A percentile compares a stretch with the other conserved stretches of the same genome.
These are phyloP conservation scores for Malus hybrid DNA, from an alignment of 331 rosid genomes.

Conservation along the genomic window DNA sequence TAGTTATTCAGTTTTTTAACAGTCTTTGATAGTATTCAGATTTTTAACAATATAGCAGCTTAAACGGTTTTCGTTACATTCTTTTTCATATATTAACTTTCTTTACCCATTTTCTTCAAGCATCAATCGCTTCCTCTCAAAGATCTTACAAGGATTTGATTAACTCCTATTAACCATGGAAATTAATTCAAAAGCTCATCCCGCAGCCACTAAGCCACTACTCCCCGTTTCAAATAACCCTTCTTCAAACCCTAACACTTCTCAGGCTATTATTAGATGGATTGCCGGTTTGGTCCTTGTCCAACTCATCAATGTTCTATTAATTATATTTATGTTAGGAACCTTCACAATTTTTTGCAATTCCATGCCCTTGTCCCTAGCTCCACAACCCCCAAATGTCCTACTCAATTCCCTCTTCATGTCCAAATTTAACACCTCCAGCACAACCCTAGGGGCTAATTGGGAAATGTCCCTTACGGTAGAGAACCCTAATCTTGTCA, in stretches of 20 bases:
- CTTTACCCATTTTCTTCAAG: not conserved
- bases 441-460: not conserved
- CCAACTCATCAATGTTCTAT: not conserved
- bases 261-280: not conserved
- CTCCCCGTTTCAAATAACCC: not conserved
- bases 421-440: not conserved
- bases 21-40: not conserved
- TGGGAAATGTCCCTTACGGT: not conserved
- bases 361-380: not conserved
- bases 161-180: not conserved
- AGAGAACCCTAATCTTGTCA: not conserved
- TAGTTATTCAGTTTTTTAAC: not conserved
- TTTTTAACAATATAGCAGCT: not conserved
- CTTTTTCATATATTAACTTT: not conserved
- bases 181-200: not conserved
- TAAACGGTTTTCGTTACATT: not conserved
- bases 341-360: not conserved
- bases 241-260: not conserved
- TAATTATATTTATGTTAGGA: not conserved
- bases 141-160: no score
- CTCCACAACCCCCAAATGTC: not conserved
- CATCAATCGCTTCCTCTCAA: not conserved
- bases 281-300: not conserved
- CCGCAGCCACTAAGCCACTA: not conserved
- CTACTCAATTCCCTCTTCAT: not conserved